phyloP scores from a whole-genome alignment of 2,329 filamentous ascomycete genomes.

The Paramyrothecium sp. region DNA sequence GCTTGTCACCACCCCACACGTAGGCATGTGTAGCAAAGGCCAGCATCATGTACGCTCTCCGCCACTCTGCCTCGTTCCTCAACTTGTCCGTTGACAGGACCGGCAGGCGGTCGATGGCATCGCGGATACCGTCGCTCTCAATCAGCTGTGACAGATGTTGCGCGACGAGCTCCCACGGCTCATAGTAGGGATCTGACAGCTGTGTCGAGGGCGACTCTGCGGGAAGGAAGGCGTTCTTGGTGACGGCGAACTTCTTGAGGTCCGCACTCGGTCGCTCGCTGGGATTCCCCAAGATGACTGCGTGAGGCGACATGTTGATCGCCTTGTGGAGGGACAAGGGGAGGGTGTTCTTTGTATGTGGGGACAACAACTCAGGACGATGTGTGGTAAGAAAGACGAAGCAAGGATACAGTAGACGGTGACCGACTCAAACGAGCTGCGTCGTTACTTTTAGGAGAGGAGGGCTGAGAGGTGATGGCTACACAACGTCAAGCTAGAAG shows the following conservation, averaged over 20 bases:
- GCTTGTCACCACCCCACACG: constrained; percentile 80
- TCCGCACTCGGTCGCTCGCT: constrained; percentile 19
- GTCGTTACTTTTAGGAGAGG: background rate
- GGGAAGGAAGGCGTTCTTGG: constrained; percentile 74
- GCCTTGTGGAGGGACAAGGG: background rate
- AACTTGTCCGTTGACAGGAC: constrained; percentile 67
- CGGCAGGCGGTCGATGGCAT: constrained; percentile 63
- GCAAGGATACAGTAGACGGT: too few species aligned
- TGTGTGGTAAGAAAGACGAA: too few species aligned
- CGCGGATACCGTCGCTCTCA: constrained; percentile 60
- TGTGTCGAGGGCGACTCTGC: constrained; percentile 62
- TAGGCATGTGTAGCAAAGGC: constrained; percentile 82
- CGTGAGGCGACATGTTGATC: constrained; percentile 41
- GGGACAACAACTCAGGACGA: background rate
- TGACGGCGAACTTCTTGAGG: constrained; percentile 34
- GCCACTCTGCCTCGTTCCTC: constrained; percentile 68
- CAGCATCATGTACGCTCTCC: constrained; percentile 76
- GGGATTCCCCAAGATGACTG: constrained; percentile 20
- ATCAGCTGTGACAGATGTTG: constrained; percentile 67
- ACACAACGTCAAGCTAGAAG: background rate
- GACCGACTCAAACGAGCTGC: background rate
- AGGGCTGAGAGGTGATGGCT: background rate
- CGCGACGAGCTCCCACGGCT: constrained; percentile 73
- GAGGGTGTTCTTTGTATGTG: background rate
- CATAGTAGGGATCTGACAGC: constrained; percentile 71